Conservation (phyloP, 495 filamentous ascomycete species). For the Venustampulla echinocandica region DNA sequence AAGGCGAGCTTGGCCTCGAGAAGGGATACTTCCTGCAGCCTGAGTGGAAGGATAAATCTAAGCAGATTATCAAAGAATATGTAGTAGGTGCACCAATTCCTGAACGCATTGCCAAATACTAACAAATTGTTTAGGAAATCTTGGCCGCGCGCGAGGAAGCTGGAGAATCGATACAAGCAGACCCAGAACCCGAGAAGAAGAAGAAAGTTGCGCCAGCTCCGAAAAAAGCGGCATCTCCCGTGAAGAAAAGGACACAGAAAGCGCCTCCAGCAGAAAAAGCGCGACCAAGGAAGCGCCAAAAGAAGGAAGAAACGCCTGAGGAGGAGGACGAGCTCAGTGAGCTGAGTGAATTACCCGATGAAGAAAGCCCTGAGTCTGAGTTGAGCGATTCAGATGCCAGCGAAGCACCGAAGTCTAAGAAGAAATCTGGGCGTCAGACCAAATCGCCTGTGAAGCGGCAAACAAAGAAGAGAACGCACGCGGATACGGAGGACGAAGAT, state of each 20-base stretch:
- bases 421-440: slow-evolving; percentile 13
- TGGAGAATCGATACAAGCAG: slow-evolving; percentile 19
- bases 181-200: slow-evolving; percentile 13
- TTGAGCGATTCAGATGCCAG: slow-evolving; percentile 16
- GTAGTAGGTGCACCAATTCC: slow-evolving; percentile 45
- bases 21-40: slow-evolving; percentile 60
- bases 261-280: slow-evolving; percentile 9
- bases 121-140: not conserved
- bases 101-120: not conserved
- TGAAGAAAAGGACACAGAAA: slow-evolving; percentile 16
- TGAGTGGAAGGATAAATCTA: slow-evolving; percentile 74
- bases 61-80: slow-evolving; percentile 59
- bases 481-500: slow-evolving; percentile 1
- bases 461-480: slow-evolving; percentile 7
- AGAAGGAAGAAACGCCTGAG: slow-evolving; percentile 17
- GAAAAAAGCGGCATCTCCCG: slow-evolving; percentile 1
- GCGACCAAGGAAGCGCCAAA: slow-evolving; percentile 17
- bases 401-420: slow-evolving; percentile 25
- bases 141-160: slow-evolving; percentile 5
- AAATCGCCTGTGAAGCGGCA: slow-evolving; percentile 8
- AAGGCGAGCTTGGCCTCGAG: slow-evolving; percentile 54
- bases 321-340: slow-evolving; percentile 10
- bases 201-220: slow-evolving; percentile 7
- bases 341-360: slow-evolving; percentile 19
- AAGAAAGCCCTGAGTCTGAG: slow-evolving; percentile 3